Base-by-base conservation (phyloP, 2,329 filamentous ascomycete species). In the Ophiostoma quercus region DNA sequence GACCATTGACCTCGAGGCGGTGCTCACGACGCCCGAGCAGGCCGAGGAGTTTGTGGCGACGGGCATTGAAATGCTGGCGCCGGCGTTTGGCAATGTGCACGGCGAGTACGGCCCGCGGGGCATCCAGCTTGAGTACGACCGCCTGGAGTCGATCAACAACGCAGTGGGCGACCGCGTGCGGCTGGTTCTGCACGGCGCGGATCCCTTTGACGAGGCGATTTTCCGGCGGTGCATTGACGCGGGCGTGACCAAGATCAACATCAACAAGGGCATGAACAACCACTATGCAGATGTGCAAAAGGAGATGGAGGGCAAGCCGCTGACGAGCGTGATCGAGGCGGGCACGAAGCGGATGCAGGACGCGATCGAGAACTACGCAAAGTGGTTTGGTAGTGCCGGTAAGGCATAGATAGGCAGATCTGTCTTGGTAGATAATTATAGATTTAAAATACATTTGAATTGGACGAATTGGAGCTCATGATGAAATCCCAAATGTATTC, bases 31-130 rank as follows among this genome's bases (percentile, higher is more conserved):
- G 0, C 84, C 86, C 0, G 88, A 90, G 72, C 86, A 92, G 78
- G 88, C 88, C 8, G 83, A 87, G 72, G 87, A 91, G 74, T 92
- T 93, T 74, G 84, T 91, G 3, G 84, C 81, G 1, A 90, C 89
- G 12, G 90, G 89, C 0, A 90, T 92, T 75, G 88, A 92, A 75
- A 89, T 89, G 80, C 80, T 93, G 16, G 90, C 90, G 2, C 90
- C 90, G 0, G 89, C 89, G 0, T 91, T 92, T 79, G 90, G 90
- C 3, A 92, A 92, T 75, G 87, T 92, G 63, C 90, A 92, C 78
- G 90, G 90, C 6, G 86, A 88, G 74, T 92, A 92, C 78, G 89
- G 89, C 0, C 84, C 86, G 0, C 79, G 85, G 19, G 90, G 89
- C 0, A 86, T 88, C 32, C 81, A 84, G 76, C 77, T 90, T 22